Conservation (phyloP, 2,329 filamentous ascomycete genomes). For the Ophiocordyceps unilateralis region DNA sequence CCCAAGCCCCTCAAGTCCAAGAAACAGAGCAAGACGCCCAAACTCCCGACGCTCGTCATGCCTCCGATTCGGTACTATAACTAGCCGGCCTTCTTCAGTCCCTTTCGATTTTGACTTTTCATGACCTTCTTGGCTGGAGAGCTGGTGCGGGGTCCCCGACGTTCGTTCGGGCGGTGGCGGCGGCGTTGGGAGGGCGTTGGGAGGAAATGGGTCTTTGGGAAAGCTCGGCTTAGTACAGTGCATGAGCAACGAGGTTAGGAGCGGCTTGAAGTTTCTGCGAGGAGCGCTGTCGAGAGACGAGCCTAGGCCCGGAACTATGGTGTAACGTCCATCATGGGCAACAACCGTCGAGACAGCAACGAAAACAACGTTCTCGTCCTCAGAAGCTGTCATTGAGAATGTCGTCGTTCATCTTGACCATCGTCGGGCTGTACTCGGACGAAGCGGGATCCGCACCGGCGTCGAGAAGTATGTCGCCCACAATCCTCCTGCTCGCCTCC, state of each 20-base stretch:
- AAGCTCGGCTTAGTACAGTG: not conserved
- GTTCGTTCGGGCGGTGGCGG: not conserved
- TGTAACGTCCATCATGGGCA: not conserved
- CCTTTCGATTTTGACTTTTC: not conserved
- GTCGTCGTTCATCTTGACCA: conserved; percentile 48
- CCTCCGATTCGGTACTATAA: not conserved
- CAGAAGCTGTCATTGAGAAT: conserved; percentile 46
- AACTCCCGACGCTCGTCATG: not conserved
- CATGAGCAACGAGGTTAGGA: not conserved
- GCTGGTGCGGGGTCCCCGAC: not conserved
- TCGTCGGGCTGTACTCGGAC: conserved; percentile 43
- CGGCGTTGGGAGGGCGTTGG: not conserved
- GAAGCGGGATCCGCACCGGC: conserved; percentile 46
- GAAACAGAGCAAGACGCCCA: not conserved
- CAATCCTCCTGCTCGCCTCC: conserved; percentile 66
- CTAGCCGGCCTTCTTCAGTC: not conserved
- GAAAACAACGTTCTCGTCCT: not conserved
- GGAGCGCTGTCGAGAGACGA: not conserved
- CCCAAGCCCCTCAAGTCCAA: not conserved
- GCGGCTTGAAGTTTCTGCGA: not conserved
- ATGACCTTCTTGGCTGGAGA: not conserved
- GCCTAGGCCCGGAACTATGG: not conserved
- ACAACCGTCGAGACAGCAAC: no score
- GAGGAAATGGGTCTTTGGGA: not conserved
- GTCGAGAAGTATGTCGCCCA: conserved; percentile 62